Evolutionary conservation across 176 grass and related monocot genomes (phyloP).

Genomic region (Carex cristatella): DNA sequence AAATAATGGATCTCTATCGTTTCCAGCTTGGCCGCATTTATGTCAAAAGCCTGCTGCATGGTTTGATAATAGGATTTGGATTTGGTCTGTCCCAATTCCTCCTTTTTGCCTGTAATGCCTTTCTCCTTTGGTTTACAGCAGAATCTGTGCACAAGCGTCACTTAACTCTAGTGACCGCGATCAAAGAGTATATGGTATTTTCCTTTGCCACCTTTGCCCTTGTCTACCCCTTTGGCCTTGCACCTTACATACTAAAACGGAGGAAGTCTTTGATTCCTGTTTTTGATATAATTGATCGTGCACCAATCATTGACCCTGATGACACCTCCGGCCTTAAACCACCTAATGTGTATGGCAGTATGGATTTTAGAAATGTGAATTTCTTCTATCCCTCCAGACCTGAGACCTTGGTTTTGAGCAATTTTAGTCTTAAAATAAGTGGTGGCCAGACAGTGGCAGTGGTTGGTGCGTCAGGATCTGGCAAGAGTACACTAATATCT

Average conservation of each 20-base stretch:
- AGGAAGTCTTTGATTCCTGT: constrained; percentile 73
- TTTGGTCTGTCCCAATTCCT: constrained; percentile 98
- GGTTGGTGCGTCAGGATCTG: constrained; percentile 88
- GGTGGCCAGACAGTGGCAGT: constrained; percentile 94
- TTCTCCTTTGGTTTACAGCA: constrained; percentile 91
- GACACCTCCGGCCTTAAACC: constrained; percentile 84
- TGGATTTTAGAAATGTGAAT: constrained; percentile 85
- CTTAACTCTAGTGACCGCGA: constrained; percentile 60
- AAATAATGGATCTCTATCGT: constrained; percentile 97
- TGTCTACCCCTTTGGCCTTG: constrained; percentile 96
- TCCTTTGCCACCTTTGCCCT: constrained; percentile 86
- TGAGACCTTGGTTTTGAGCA: constrained; percentile 75
- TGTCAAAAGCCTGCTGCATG: constrained; percentile 78
- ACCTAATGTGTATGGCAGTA: constrained; percentile 90
- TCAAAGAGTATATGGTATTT: constrained; percentile 98
- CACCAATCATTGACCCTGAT: constrained; percentile 90
- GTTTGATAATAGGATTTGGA: constrained; percentile 79
- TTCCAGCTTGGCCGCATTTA: constrained; percentile 82
- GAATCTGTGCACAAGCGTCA: constrained; percentile 48
- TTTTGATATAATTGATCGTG: constrained; percentile 86
- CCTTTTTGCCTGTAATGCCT: constrained; percentile 89
- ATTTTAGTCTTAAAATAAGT: constrained; percentile 90
- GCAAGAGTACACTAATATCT: constrained; percentile 90
- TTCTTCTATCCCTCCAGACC: constrained; percentile 83
- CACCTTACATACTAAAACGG: constrained; percentile 88